Evolutionary conservation across 2,329 filamentous ascomycete species (phyloP), one percentile per base, ranked within the genome.

Genomic region (Grosmannia penicillata): DNA sequence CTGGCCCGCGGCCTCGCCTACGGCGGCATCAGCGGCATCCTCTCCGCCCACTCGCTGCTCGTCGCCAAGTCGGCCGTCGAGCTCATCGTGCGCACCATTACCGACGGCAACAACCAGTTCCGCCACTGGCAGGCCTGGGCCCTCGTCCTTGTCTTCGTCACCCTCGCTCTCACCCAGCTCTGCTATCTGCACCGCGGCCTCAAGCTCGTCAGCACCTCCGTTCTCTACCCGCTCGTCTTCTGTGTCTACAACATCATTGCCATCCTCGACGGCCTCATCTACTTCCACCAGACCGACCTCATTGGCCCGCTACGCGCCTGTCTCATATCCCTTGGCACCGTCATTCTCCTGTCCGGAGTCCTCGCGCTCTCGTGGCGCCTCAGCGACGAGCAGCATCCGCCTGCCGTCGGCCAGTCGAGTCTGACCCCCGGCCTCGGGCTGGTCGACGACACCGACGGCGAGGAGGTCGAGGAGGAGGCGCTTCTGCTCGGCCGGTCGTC

Each of bases 181-280:
- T 98, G 94, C 61, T 96, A 93, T 58, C 74, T 98, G 43, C 91
- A 98, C 55, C 75, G 84, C 31, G 91, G 91, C 38, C 70, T 98
- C 45, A 94, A 94, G 59, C 70, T 98, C 37, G 86, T 93, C 57
- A 95, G 87, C 39, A 96, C 91, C 18, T 94, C 85, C 51, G 81
- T 96, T 44, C 69, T 98, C 48, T 98, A 98, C 58, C 91, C 91
- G 6, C 78, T 96, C 49, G 87, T 96, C 28, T 98, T 98, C 60
- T 98, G 91, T 68, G 76, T 96, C 47, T 98, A 96, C 69, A 98
- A 98, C 66, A 94, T 98, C 52, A 87, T 96, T 53, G 91, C 91
- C 47, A 98, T 98, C 49, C 66, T 96, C 48, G 91, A 98, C 59
- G 91, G 91, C 24, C 69, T 98, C 48, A 94, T 98, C 51, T 98